These are phyloP conservation scores for Xylaria sp. DNA, from an alignment of 2,329 filamentous ascomycete genomes.

Conservation along the genomic window DNA sequence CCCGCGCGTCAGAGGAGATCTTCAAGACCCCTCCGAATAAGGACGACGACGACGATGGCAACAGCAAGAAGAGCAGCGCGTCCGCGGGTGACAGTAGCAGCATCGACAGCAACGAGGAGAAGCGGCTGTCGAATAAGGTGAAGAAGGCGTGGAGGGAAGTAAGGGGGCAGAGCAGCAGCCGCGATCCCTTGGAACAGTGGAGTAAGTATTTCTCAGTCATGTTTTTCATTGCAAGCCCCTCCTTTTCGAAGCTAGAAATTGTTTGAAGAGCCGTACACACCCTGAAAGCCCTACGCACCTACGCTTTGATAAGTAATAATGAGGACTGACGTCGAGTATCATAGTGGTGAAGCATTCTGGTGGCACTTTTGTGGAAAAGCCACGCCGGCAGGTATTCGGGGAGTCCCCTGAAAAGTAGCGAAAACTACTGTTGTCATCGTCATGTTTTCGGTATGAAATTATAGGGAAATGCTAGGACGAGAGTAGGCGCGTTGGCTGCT, in stretches of 20 bases:
- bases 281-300: too few relatives aligned
- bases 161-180: slow-evolving; percentile 26
- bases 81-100: slow-evolving; percentile 4
- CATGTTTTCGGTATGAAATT: background rate
- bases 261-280: background rate
- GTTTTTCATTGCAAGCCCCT: background rate
- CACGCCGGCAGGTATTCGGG: background rate
- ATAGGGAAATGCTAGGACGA: background rate
- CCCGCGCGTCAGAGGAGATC: slow-evolving; percentile 12
- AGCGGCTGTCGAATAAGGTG: slow-evolving; percentile 23
- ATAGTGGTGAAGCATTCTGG: slow-evolving; percentile 35
- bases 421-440: background rate
- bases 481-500: background rate
- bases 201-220: background rate
- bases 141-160: slow-evolving; percentile 23
- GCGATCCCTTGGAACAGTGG: slow-evolving; percentile 38
- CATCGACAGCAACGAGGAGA: slow-evolving; percentile 9
- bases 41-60: slow-evolving; percentile 1
- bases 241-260: background rate
- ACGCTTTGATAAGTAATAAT: background rate
- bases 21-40: background rate
- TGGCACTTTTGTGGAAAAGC: slow-evolving; percentile 30
- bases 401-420: background rate
- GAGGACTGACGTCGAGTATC: background rate
- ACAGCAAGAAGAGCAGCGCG: slow-evolving; percentile 1